Evolutionary conservation across 2,329 filamentous ascomycete species (phyloP), one percentile per base, ranked within the genome.

Genomic region (Penicillium sp.): DNA sequence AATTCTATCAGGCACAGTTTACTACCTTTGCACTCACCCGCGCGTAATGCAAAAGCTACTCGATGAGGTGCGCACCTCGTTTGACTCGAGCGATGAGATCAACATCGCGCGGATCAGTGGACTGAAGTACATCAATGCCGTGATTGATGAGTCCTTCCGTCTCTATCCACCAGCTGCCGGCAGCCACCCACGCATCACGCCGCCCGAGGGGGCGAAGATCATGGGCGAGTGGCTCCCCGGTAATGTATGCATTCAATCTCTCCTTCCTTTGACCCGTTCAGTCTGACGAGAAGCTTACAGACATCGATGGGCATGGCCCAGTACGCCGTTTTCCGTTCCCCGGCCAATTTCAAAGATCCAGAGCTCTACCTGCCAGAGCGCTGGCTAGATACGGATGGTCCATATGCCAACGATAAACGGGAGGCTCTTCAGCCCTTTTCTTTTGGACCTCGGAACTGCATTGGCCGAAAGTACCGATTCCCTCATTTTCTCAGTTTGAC

Each of bases 231-330:
- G 56, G 56, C 33, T 58, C 6, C 56, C 56, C 3, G 56, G 56
- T 10, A 54, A 54, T 28, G 56, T 58, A 58, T 28, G 56, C 30
- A 37, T 30, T 14, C 6, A 16, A 11, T 22, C 16, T 53, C 40
- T 42, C 10, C 33, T 37, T 30, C 2, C 7, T 26, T 13, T 6
- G 4, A 4, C 14, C 22, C 0, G 11, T 8, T 11, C 11, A 42
- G 8, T 26, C 25, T 53, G 33, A 49, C 6, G 33, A 8, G 16
- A 2, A 19, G 38, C 8, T 10, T 13, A 30, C 14, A 58, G 56
- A 58, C 56, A 25, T 52, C 56, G n/a, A 58, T 58, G 56, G 56
- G 56, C 6, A 58, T 58, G 48, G 56, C 56, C 4, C 56, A 53
- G 26, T 58, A 58, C 19, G 56, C 48, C 5, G 48, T 58, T 1